Conservation (phyloP, 345 rosid genomes). For the Acer negundo region DNA sequence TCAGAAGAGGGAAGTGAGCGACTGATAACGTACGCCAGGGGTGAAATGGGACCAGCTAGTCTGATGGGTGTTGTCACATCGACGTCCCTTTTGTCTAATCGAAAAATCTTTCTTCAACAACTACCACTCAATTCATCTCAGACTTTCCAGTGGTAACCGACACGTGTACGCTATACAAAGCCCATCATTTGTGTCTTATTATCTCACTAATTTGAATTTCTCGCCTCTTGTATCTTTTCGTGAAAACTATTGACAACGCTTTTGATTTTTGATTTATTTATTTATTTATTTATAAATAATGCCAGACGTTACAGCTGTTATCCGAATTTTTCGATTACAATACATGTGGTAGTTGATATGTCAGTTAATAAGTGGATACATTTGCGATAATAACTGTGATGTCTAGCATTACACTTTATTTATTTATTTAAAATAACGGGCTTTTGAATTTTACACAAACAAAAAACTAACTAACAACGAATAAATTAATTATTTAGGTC, state of each 20-base stretch:
- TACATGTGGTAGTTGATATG: no score
- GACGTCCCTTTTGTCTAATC: slow-evolving; percentile 21
- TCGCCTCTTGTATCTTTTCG: not conserved
- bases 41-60: not conserved
- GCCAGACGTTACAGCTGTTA: no score
- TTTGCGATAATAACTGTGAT: no score
- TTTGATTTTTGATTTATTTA: not conserved
- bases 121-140: slow-evolving; percentile 6
- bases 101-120: slow-evolving; percentile 16
- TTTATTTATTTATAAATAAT: no score
- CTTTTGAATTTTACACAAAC: no score
- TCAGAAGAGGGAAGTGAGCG: not conserved
- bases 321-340: no score
- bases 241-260: not conserved
- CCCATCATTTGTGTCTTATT: not conserved
- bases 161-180: not conserved
- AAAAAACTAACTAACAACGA: no score
- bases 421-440: no score
- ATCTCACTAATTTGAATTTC: not conserved
- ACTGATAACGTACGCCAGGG: slow-evolving; percentile 10
- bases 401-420: no score
- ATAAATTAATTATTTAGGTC: no score
- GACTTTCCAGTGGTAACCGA: not conserved
- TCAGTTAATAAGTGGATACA: no score
- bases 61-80: slow-evolving; percentile 16